A percentile compares a stretch with the other conserved stretches of the same genome.
Evolutionary conservation across 345 rosid genomes (phyloP).

Genomic region (Alliaria petiolata): DNA sequence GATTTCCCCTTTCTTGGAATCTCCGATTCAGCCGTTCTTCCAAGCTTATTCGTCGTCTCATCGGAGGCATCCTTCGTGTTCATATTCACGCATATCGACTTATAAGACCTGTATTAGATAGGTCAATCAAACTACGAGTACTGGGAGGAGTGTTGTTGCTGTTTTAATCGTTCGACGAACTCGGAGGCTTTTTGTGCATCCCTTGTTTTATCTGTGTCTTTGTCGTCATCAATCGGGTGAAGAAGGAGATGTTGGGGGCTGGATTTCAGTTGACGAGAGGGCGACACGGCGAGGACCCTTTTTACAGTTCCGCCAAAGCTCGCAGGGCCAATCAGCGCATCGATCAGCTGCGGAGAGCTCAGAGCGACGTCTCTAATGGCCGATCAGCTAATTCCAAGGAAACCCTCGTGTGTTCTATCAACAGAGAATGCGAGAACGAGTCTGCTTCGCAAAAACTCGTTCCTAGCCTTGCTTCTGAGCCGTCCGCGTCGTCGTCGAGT

Average conservation of each 20-base stretch:
- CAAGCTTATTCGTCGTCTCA: slow-evolving; percentile 2
- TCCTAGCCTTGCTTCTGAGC: slow-evolving; percentile 20
- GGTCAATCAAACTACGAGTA: not conserved
- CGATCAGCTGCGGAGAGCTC: slow-evolving; percentile 43
- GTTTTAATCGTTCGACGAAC: not conserved
- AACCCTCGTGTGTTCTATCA: not conserved
- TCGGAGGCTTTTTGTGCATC: not conserved
- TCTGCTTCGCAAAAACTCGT: slow-evolving; percentile 19
- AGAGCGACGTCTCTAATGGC: slow-evolving; percentile 34
- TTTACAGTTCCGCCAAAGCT: slow-evolving; percentile 36
- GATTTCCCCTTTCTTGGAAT: slow-evolving; percentile 15
- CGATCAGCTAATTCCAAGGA: slow-evolving; percentile 26
- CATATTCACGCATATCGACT: not conserved
- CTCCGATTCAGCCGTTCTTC: slow-evolving; percentile 21
- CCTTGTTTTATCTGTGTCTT: not conserved
- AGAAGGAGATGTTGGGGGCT: slow-evolving; percentile 43
- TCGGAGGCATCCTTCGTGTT: not conserved
- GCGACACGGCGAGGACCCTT: slow-evolving; percentile 47
- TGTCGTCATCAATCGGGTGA: not conserved
- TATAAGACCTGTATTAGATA: not conserved
- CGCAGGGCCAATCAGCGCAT: slow-evolving; percentile 33
- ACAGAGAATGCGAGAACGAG: slow-evolving; percentile 28
- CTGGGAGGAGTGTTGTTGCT: not conserved
- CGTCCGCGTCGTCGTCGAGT: slow-evolving; percentile 30
- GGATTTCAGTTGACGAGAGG: slow-evolving; percentile 47